Evolutionary conservation across 2,329 filamentous ascomycete species (phyloP).

Genomic region (Chaetomium strumarium): DNA sequence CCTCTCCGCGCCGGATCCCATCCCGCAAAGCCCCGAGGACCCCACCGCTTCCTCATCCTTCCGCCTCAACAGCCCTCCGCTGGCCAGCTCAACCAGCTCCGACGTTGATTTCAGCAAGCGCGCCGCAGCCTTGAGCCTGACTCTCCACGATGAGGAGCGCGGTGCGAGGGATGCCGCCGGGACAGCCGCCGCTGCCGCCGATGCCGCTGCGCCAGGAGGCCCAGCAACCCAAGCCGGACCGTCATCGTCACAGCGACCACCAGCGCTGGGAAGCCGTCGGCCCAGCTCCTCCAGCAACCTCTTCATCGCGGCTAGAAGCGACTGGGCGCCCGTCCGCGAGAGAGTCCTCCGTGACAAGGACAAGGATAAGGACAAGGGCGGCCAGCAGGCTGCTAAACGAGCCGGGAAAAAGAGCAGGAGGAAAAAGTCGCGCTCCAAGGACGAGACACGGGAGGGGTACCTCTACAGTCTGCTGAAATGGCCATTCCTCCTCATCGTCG

Average conservation of each 20-base stretch:
- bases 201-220: constrained; percentile 10
- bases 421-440: constrained; percentile 53
- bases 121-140: constrained; percentile 30
- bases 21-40: constrained; percentile 56
- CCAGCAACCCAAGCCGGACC: no score
- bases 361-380: no score
- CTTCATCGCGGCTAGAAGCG: constrained; percentile 86
- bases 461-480: constrained; percentile 87
- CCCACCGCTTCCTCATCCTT: constrained; percentile 28
- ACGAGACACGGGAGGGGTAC: constrained; percentile 92
- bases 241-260: not conserved
- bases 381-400: not conserved
- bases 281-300: constrained; percentile 27
- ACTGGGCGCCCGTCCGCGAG: constrained; percentile 87
- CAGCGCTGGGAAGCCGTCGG: not conserved
- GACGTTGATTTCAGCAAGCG: constrained; percentile 38
- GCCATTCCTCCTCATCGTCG: constrained; percentile 76
- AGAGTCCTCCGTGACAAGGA: constrained; percentile 42
- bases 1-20: constrained; percentile 71
- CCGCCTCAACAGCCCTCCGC: constrained; percentile 36
- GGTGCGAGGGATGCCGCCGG: constrained; percentile 7
- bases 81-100: constrained; percentile 34
- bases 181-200: constrained; percentile 28
- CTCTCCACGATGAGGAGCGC: constrained; percentile 31
- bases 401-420: constrained; percentile 7